A percentile compares a stretch with the other conserved stretches of the same genome.
Evolutionary conservation across 371 early-diverging fungal species (phyloP).

Genomic region (Apophysomyces elegans): DNA sequence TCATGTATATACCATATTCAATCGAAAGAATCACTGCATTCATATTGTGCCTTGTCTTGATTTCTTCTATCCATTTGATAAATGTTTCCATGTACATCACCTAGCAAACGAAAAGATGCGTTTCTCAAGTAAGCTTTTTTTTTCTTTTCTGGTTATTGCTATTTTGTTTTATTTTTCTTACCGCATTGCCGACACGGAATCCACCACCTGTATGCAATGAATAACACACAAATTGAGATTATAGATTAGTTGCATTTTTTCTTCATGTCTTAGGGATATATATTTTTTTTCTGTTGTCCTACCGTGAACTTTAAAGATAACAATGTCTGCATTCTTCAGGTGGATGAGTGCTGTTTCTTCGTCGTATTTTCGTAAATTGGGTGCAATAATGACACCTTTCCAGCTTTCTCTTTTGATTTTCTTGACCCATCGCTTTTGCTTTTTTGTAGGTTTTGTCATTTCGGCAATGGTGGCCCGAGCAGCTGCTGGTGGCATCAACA

Average conservation of each 20-base stretch:
- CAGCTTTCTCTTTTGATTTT: slow-evolving; percentile 22
- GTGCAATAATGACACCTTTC: slow-evolving; percentile 32
- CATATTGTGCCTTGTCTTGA: slow-evolving; percentile 52
- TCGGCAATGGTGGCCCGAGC: slow-evolving; percentile 27
- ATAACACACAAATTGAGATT: background rate
- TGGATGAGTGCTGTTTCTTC: slow-evolving; percentile 26
- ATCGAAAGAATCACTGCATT: slow-evolving; percentile 56
- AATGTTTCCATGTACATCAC: slow-evolving; percentile 50
- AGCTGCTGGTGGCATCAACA: slow-evolving; percentile 22
- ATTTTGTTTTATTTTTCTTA: background rate
- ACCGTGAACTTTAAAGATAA: slow-evolving; percentile 48
- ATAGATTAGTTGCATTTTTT: background rate
- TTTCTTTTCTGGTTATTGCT: too few relatives aligned
- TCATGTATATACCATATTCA: slow-evolving; percentile 48
- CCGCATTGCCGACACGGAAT: slow-evolving; percentile 38
- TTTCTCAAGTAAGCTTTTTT: background rate
- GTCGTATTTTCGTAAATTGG: slow-evolving; percentile 23
- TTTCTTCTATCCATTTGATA: slow-evolving; percentile 49
- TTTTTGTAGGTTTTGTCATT: slow-evolving; percentile 23
- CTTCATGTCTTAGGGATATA: too few relatives aligned
- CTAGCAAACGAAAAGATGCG: slow-evolving; percentile 4
- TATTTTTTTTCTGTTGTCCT: background rate
- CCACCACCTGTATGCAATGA: slow-evolving; percentile 34
- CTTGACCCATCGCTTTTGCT: slow-evolving; percentile 29
- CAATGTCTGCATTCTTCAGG: slow-evolving; percentile 34